phyloP scores from a whole-genome alignment of 768 basidiomycete genomes.

The Naganishia friedmannii region DNA sequence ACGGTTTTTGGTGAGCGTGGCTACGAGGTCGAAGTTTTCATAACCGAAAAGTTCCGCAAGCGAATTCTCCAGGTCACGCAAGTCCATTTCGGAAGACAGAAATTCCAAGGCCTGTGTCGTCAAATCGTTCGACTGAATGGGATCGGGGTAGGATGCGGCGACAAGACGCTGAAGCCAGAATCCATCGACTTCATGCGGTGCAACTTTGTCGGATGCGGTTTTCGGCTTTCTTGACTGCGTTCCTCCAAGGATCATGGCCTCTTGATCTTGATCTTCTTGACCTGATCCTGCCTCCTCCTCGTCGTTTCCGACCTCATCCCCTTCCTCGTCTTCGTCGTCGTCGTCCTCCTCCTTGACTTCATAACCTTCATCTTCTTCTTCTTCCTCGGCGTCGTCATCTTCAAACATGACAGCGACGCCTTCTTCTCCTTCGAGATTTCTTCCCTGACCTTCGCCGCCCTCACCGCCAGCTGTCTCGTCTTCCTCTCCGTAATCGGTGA shows the following conservation, averaged over 20 bases:
- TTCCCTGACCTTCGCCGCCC: conserved; percentile 74
- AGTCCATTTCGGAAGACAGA: conserved; percentile 77
- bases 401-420: conserved; percentile 99
- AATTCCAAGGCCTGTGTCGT: conserved; percentile 77
- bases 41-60: conserved; percentile 97
- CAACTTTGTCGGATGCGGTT: conserved; percentile 68
- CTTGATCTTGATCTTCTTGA: conserved; percentile 62
- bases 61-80: conserved; percentile 90
- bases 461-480: conserved; percentile 70
- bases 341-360: conserved; percentile 75
- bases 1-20: conserved; percentile 87
- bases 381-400: conserved; percentile 89
- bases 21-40: conserved; percentile 74
- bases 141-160: conserved; percentile 84
- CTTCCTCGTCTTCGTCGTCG: conserved; percentile 56
- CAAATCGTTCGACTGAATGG: conserved; percentile 89
- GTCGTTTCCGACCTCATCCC: conserved; percentile 54
- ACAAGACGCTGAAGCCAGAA: conserved; percentile 99
- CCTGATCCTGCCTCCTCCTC: conserved; percentile 54
- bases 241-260: conserved; percentile 73
- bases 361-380: conserved; percentile 76
- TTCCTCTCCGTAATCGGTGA: conserved; percentile 89
- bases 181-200: conserved; percentile 86
- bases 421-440: conserved; percentile 89
- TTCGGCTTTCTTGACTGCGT: conserved; percentile 52